Base-by-base conservation (phyloP, 768 basidiomycete species). In the Pleurotus djamor region DNA sequence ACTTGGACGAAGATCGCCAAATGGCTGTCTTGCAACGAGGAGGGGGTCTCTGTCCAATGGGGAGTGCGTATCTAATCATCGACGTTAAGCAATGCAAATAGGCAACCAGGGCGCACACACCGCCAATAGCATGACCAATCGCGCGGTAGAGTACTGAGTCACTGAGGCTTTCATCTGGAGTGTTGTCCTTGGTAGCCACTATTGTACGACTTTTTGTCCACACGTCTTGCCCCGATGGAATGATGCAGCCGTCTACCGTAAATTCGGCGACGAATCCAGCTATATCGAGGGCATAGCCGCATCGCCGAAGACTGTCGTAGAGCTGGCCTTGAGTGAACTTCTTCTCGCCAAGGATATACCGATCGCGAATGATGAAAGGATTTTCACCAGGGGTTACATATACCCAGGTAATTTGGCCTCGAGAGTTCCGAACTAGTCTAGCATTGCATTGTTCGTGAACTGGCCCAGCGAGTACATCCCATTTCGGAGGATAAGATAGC, bases 371-470 rank as follows among this genome's bases (percentile, higher is more conserved):
- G 14, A 47, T 17, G 45, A 47, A 47, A 17, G 45, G 45, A 12
- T 12, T 17, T 7, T 16, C 17, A 12, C 45, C 45, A 12, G 13
- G 14, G 12, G 45, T 47, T 17, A 14, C n/a, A 10, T 47, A 47
- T 34, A 56, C 47, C 59, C 59, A 60, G 38, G 41, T 60, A 45
- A 54, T 52, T 33, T 52, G 50, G 16, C 32, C 21, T 52, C 59
- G 56, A 8, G 59, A 52, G 4, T 17, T 8, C 16, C 58, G 48
- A 38, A 59, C 58, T 3, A 14, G 16, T 9, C 28, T 14, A 34
- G 32, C 48, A 4, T 9, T n/a, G 34, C 58, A 59, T 9, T 49
- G 37, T 4, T 16, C 2, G 48, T 50, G 50, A 35, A 49, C 28
- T 3, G n/a, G 16, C 12, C 33, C 34, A 16, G 28, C 35, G 13